phyloP scores from a whole-genome alignment of 768 basidiomycete species.

The Naganishia vishniacii region DNA sequence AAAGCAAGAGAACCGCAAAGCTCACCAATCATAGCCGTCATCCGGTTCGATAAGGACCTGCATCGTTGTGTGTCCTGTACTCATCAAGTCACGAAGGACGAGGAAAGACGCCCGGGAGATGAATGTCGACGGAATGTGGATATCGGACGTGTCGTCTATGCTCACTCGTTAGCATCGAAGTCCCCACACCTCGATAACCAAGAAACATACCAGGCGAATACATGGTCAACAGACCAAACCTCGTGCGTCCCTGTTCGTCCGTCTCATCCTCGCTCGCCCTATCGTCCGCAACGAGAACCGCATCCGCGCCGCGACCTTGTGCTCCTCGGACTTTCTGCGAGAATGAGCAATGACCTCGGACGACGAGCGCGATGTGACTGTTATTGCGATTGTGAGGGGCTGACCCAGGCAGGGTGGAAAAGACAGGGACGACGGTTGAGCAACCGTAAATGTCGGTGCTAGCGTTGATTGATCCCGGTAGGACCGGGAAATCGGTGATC shows the following conservation, averaged over 20 bases:
- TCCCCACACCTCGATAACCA: not conserved
- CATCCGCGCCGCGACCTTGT: slow-evolving; percentile 68
- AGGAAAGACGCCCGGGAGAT: slow-evolving; percentile 78
- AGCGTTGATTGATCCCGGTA: not conserved
- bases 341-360: slow-evolving; percentile 84
- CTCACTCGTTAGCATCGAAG: not conserved
- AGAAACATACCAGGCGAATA: slow-evolving; percentile 70
- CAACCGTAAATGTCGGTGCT: slow-evolving; percentile 24
- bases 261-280: slow-evolving; percentile 54
- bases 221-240: slow-evolving; percentile 81
- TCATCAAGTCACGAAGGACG: slow-evolving; percentile 62
- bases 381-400: not conserved
- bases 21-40: slow-evolving; percentile 80
- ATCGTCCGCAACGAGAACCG: slow-evolving; percentile 85
- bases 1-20: slow-evolving; percentile 38
- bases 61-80: slow-evolving; percentile 55
- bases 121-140: slow-evolving; percentile 77
- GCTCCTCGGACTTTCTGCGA: slow-evolving; percentile 74
- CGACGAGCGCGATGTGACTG: slow-evolving; percentile 67
- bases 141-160: slow-evolving; percentile 71
- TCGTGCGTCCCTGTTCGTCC: slow-evolving; percentile 39
- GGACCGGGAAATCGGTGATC: slow-evolving; percentile 23
- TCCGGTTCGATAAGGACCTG: slow-evolving; percentile 41
- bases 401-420: not conserved
- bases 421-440: not conserved